A percentile compares a stretch with the other conserved stretches of the same genome.
phyloP scores from a whole-genome alignment of 345 rosid species.

The Cardamine occulta region DNA sequence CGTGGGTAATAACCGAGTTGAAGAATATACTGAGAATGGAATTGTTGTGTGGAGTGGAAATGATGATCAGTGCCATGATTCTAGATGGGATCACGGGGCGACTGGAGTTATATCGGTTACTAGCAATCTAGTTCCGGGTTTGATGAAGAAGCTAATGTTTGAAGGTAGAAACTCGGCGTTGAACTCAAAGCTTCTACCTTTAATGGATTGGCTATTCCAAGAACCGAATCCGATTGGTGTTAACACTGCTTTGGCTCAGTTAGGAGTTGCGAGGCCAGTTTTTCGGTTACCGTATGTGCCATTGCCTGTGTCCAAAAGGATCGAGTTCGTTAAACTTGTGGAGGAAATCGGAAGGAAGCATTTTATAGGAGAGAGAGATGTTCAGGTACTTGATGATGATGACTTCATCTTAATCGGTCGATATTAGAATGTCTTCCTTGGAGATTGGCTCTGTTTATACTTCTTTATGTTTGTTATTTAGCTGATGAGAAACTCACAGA shows the following conservation, averaged over 20 bases:
- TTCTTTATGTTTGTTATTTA: background rate
- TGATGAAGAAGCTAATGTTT: slow-evolving; percentile 69
- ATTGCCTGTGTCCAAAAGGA: slow-evolving; percentile 62
- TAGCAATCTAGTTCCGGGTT: slow-evolving; percentile 75
- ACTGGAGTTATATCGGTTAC: slow-evolving; percentile 77
- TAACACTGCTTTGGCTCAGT: slow-evolving; percentile 87
- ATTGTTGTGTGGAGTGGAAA: slow-evolving; percentile 88
- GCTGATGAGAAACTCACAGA: slow-evolving; percentile 14
- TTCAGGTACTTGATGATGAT: slow-evolving; percentile 71
- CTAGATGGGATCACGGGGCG: slow-evolving; percentile 78
- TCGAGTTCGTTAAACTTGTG: slow-evolving; percentile 75
- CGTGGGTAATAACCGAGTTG: slow-evolving; percentile 67
- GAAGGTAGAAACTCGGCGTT: slow-evolving; percentile 62
- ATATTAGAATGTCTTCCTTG: slow-evolving; percentile 49
- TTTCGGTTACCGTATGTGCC: slow-evolving; percentile 85
- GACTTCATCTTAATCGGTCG: slow-evolving; percentile 72
- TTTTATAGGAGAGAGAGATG: slow-evolving; percentile 79
- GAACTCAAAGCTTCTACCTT: slow-evolving; percentile 68
- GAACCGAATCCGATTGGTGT: slow-evolving; percentile 89
- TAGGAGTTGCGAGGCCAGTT: slow-evolving; percentile 80
- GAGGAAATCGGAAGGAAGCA: slow-evolving; percentile 66
- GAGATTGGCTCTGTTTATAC: background rate
- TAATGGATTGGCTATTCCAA: slow-evolving; percentile 73
- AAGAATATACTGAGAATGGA: slow-evolving; percentile 62
- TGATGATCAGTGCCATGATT: slow-evolving; percentile 85